phyloP scores from a whole-genome alignment of 768 basidiomycete genomes.

The Serendipita vermifera region DNA sequence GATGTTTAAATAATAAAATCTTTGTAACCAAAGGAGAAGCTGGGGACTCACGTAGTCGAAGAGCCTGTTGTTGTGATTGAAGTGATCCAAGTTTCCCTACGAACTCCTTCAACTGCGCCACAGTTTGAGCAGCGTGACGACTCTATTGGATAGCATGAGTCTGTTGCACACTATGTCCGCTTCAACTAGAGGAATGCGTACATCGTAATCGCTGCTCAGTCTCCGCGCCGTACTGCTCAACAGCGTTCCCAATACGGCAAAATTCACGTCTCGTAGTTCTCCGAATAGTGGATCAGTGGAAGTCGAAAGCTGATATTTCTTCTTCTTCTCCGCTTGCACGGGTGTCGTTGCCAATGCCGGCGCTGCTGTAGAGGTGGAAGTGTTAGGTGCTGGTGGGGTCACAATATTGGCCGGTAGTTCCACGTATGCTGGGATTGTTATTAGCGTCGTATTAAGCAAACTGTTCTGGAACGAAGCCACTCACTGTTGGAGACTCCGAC shows the following conservation, averaged over 20 bases:
- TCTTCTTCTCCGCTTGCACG: constrained; percentile 58
- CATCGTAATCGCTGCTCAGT: constrained; percentile 88
- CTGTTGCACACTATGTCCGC: constrained; percentile 7
- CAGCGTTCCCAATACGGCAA: constrained; percentile 72
- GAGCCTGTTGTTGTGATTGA: constrained; percentile 80
- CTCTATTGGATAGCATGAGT: constrained; percentile 33
- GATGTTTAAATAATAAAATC: background rate
- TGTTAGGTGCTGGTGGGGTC: constrained; percentile 33
- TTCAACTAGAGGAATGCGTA: constrained; percentile 20
- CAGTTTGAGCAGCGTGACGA: constrained; percentile 76
- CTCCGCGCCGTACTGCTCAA: constrained; percentile 71
- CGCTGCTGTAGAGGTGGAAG: constrained; percentile 29
- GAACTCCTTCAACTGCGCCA: constrained; percentile 84
- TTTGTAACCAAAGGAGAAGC: background rate
- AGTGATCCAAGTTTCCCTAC: constrained; percentile 89
- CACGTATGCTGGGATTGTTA: constrained; percentile 44
- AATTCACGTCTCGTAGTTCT: constrained; percentile 84
- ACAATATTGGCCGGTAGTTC: constrained; percentile 66
- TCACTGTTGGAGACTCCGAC: constrained; percentile 80
- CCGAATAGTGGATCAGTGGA: constrained; percentile 64
- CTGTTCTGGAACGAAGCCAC: too few relatives aligned
- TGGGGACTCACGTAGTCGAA: constrained; percentile 67
- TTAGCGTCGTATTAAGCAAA: too few relatives aligned
- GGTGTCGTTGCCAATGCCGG: constrained; percentile 34
- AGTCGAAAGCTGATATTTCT: constrained; percentile 76